These are phyloP conservation scores for Elymus sibiricus DNA, from an alignment of 176 grass and related monocot species.

Conservation along the genomic window DNA sequence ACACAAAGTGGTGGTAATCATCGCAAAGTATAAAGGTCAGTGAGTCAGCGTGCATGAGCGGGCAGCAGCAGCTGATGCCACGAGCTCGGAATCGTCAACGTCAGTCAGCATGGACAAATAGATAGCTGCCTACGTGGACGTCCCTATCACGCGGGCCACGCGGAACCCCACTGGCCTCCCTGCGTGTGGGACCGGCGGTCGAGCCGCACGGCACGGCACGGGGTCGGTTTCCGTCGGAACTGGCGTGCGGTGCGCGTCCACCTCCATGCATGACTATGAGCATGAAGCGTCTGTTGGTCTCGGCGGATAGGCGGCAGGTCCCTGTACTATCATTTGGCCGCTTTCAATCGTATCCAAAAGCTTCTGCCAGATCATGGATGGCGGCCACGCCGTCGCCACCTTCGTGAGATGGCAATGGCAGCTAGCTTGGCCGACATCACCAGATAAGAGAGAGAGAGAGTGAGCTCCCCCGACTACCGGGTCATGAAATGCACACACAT, in stretches of 20 bases:
- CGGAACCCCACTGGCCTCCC: no score
- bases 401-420: not conserved
- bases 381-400: not conserved
- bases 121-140: not conserved
- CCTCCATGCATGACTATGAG: not conserved
- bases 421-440: not conserved
- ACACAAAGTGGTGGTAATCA: no score
- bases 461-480: no score
- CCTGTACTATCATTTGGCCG: not conserved
- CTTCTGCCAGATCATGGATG: no score
- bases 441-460: no score
- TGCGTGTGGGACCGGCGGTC: not conserved
- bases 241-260: not conserved
- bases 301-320: not conserved
- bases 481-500: no score
- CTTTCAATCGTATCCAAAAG: not conserved
- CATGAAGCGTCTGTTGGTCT: not conserved
- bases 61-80: slow-evolving; percentile 10
- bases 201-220: no score
- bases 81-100: not conserved
- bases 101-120: not conserved
- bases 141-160: not conserved
- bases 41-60: not conserved
- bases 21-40: not conserved
- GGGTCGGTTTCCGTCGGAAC: no score